These are phyloP conservation scores for Colletotrichum sublineola DNA, from an alignment of 2,329 filamentous ascomycete species.

Conservation along the genomic window DNA sequence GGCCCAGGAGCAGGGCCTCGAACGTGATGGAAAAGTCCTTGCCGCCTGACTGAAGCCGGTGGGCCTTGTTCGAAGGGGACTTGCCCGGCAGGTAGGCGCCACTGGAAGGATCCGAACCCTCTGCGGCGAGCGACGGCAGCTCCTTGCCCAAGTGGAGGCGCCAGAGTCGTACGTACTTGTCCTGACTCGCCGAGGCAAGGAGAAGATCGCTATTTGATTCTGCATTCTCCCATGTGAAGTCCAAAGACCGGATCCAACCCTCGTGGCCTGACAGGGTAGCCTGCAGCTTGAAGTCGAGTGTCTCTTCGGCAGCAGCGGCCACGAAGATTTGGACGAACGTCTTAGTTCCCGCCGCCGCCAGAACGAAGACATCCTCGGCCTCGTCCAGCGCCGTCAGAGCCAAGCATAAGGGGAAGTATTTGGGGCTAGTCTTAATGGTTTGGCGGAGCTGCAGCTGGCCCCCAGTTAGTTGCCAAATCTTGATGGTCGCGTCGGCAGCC, in stretches of 20 bases:
- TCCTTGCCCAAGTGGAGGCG: slow-evolving; percentile 80
- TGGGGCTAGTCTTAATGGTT: slow-evolving; percentile 79
- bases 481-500: slow-evolving; percentile 80
- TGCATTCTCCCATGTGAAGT: slow-evolving; percentile 76
- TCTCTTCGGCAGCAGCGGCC: slow-evolving; percentile 55
- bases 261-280: slow-evolving; percentile 90
- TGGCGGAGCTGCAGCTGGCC: slow-evolving; percentile 70
- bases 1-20: slow-evolving; percentile 91
- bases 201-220: slow-evolving; percentile 75
- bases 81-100: slow-evolving; percentile 74
- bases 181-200: slow-evolving; percentile 93
- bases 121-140: slow-evolving; percentile 68
- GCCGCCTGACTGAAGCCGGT: slow-evolving; percentile 74
- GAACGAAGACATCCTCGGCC: slow-evolving; percentile 67
- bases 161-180: slow-evolving; percentile 97
- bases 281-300: slow-evolving; percentile 73
- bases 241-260: slow-evolving; percentile 91
- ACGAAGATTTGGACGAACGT: slow-evolving; percentile 86
- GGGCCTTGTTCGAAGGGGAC: slow-evolving; percentile 89
- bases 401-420: slow-evolving; percentile 84
- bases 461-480: slow-evolving; percentile 75
- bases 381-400: slow-evolving; percentile 74
- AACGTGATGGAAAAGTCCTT: slow-evolving; percentile 87
- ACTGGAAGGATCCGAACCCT: slow-evolving; percentile 67
- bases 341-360: slow-evolving; percentile 89